These are phyloP conservation scores for Clitoria ternatea DNA, from an alignment of 306 rosid species.

Conservation along the genomic window DNA sequence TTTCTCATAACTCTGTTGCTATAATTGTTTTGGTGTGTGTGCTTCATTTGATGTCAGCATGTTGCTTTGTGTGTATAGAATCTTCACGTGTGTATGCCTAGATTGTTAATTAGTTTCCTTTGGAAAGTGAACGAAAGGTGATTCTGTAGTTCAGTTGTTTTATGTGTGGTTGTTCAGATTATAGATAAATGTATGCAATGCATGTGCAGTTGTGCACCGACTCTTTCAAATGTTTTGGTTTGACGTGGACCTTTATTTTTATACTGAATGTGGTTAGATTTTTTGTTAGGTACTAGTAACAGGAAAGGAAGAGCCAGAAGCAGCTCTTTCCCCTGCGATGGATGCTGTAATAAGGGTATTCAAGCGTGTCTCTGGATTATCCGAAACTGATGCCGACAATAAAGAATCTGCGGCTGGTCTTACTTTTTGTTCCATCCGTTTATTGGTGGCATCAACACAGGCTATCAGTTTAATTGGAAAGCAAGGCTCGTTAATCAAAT, in stretches of 20 bases:
- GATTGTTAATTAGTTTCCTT: background rate
- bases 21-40: background rate
- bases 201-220: background rate
- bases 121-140: background rate
- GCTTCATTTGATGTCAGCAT: background rate
- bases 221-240: background rate
- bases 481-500: constrained; percentile 76
- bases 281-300: constrained; percentile 66
- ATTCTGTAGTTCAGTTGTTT: background rate
- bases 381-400: constrained; percentile 58
- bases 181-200: background rate
- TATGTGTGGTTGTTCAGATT: background rate
- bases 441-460: constrained; percentile 84
- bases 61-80: background rate
- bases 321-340: constrained; percentile 78
- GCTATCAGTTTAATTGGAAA: constrained; percentile 89
- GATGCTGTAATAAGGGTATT: constrained; percentile 78
- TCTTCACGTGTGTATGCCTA: background rate
- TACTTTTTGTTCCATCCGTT: constrained; percentile 60
- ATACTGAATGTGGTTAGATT: background rate
- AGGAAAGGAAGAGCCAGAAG: constrained; percentile 78
- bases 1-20: background rate
- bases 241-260: background rate
- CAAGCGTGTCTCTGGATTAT: constrained; percentile 70
- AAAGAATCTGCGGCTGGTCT: constrained; percentile 44